phyloP scores from a whole-genome alignment of 2,329 filamentous ascomycete genomes.

The Didymella segeticola region DNA sequence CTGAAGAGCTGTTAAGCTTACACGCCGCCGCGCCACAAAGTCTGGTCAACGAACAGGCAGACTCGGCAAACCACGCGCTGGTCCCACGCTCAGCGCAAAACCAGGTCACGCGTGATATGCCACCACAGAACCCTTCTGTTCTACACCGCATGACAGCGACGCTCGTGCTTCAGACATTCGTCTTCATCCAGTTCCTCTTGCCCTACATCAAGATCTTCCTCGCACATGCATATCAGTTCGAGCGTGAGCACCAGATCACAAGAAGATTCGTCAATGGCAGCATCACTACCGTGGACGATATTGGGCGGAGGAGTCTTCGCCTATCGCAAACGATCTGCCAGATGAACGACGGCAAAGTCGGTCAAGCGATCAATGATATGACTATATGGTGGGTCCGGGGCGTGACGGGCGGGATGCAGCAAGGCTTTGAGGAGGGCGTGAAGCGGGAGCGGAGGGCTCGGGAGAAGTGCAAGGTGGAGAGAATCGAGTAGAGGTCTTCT shows the following conservation, averaged over 20 bases:
- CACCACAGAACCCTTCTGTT: constrained; percentile 52
- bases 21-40: constrained; percentile 58
- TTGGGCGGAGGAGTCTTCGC: constrained; percentile 60
- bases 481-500: constrained; percentile 1
- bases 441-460: constrained; percentile 6
- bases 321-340: constrained; percentile 63
- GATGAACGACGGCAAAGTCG: constrained; percentile 70
- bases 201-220: constrained; percentile 66
- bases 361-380: constrained; percentile 62
- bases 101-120: constrained; percentile 4
- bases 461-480: constrained; percentile 8
- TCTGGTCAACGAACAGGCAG: constrained; percentile 22
- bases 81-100: constrained; percentile 19
- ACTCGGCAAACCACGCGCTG: constrained; percentile 25
- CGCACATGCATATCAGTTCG: constrained; percentile 64
- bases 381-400: constrained; percentile 69
- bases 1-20: constrained; percentile 61
- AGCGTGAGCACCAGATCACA: constrained; percentile 70
- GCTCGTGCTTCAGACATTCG: constrained; percentile 64
- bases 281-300: constrained; percentile 59
- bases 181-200: constrained; percentile 66
- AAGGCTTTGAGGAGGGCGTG: constrained; percentile 64
- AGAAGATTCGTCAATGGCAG: constrained; percentile 62
- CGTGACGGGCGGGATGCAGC: constrained; percentile 70
- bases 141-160: constrained; percentile 66